phyloP scores from a whole-genome alignment of 495 filamentous ascomycete genomes.

The Talaromyces thailandensis region DNA sequence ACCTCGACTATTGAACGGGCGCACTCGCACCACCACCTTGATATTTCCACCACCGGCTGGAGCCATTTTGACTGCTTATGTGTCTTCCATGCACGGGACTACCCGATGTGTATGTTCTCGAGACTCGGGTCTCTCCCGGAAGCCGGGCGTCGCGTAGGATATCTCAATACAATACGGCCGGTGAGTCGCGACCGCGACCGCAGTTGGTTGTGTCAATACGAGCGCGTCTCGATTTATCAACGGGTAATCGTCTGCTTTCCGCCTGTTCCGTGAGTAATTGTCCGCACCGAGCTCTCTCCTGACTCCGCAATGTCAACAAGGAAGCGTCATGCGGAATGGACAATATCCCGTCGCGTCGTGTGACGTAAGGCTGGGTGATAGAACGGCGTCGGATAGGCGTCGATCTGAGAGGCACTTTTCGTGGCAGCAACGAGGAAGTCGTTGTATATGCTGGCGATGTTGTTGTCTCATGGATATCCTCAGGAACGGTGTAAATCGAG shows the following conservation, averaged over 20 bases:
- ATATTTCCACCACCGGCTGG: slow-evolving; percentile 88
- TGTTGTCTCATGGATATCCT: background rate
- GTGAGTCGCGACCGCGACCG: background rate
- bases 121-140: background rate
- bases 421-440: background rate
- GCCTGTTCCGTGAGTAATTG: too few relatives aligned
- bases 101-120: background rate
- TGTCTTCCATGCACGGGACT: background rate
- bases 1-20: slow-evolving; percentile 93
- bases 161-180: background rate
- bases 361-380: background rate
- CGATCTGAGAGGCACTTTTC: background rate
- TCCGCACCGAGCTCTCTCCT: background rate
- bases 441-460: background rate
- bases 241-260: too few relatives aligned
- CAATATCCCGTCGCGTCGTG: background rate
- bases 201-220: background rate
- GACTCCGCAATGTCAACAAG: background rate
- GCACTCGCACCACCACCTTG: slow-evolving; percentile 95
- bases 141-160: background rate
- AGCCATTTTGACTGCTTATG: slow-evolving; percentile 42
- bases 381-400: background rate
- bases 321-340: background rate
- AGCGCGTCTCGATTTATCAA: too few relatives aligned
- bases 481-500: slow-evolving; percentile 1